Conservation (phyloP, 108 stramenopile genomes). For the Nitzschia sp. region DNA sequence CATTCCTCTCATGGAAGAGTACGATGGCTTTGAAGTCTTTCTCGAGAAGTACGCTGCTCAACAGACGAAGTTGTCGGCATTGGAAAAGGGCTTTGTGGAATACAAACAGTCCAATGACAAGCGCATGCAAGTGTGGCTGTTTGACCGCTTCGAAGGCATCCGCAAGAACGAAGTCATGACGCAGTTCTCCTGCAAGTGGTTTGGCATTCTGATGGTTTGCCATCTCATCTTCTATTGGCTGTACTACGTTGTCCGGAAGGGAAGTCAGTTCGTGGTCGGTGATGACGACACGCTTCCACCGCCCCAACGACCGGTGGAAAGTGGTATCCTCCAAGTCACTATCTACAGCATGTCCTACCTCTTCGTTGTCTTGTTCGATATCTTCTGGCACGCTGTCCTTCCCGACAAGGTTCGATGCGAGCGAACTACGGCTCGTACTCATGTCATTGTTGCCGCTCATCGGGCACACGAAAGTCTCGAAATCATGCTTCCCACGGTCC, state of each 20-base stretch:
- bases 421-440: conserved; percentile 9
- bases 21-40: no score
- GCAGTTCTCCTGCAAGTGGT: conserved; percentile 20
- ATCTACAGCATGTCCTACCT: conserved; percentile 10
- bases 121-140: conserved; percentile 1
- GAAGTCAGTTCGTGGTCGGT: background rate
- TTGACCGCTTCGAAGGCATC: conserved; percentile 22
- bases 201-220: conserved; percentile 12
- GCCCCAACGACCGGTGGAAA: background rate
- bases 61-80: background rate
- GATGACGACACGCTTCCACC: conserved; percentile 2
- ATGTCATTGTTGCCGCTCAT: conserved; percentile 21
- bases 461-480: conserved; percentile 3
- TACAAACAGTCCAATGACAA: conserved; percentile 15
- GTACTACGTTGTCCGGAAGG: conserved; percentile 9
- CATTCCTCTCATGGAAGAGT: background rate
- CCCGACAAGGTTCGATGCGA: conserved; percentile 23
- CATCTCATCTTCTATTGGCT: conserved; percentile 15
- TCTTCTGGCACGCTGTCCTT: conserved; percentile 8
- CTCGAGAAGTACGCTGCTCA: background rate
- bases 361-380: conserved; percentile 16
- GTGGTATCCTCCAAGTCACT: conserved; percentile 16
- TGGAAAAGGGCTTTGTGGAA: conserved; percentile 1
- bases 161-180: conserved; percentile 20
- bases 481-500: conserved; percentile 14